phyloP scores from a whole-genome alignment of 2,329 filamentous ascomycete species.

The Canariomyces notabilis region DNA sequence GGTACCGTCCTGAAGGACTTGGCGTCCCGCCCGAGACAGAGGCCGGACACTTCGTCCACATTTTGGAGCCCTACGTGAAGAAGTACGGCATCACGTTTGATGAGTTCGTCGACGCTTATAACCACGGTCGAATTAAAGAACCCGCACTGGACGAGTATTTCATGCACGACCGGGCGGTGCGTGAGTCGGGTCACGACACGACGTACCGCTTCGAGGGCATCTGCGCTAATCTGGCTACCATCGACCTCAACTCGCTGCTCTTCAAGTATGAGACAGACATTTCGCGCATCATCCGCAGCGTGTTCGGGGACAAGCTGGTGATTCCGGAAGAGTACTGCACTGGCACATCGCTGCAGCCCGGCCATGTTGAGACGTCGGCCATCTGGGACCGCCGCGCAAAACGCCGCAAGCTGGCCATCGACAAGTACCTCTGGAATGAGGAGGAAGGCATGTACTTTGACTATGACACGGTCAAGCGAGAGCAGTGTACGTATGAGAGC shows the following conservation, averaged over 20 bases:
- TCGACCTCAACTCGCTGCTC: conserved; percentile 88
- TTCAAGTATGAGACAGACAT: conserved; percentile 99
- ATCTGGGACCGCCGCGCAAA: conserved; percentile 87
- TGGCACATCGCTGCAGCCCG: conserved; percentile 54
- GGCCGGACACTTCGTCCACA: conserved; percentile 76
- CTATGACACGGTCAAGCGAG: conserved; percentile 79
- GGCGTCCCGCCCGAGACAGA: conserved; percentile 92
- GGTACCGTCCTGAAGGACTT: conserved; percentile 76
- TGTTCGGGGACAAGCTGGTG: conserved; percentile 77
- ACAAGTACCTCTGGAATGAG: conserved; percentile 92
- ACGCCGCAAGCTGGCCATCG: conserved; percentile 76
- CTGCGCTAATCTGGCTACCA: conserved; percentile 83
- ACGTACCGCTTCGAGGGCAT: conserved; percentile 87
- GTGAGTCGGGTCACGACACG: conserved; percentile 95
- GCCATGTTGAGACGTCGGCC: conserved; percentile 74
- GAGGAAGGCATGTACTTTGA: conserved; percentile 96
- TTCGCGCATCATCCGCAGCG: conserved; percentile 72
- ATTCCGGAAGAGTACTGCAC: conserved; percentile 79
- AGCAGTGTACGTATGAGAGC: conserved; percentile 80
- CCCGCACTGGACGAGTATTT: conserved; percentile 94
- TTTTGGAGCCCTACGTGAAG: conserved; percentile 74
- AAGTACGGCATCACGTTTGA: conserved; percentile 79
- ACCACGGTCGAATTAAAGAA: conserved; percentile 68
- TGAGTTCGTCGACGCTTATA: conserved; percentile 86
- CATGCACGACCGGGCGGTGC: conserved; percentile 88